Evolutionary conservation across 2,329 filamentous ascomycete species (phyloP), one percentile per base, ranked within the genome.

Genomic region (Polytolypa hystricis): DNA sequence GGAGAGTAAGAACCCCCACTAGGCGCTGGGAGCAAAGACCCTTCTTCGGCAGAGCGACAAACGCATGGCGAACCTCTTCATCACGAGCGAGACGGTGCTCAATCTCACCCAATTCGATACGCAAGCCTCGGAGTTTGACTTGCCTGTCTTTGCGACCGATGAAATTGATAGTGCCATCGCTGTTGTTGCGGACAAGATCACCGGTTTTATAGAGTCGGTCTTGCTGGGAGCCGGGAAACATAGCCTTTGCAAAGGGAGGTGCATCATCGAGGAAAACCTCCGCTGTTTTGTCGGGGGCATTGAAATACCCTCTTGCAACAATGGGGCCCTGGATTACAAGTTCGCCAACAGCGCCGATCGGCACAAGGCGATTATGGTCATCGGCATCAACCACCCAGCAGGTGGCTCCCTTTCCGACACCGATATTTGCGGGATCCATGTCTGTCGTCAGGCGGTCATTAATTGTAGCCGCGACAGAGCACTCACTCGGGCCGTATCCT

Each of bases 251-350:
- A 70, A 73, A 79, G 0, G 60, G n/a, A n/a, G n/a, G n/a, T 12
- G 69, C 71, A 33, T 67, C 59, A 4, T 61, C 52, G 25, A 79
- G 64, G 42, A 78, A 79, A 1, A 64, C 66, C n/a, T 61, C 60
- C 1, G 58, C 61, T 0, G 74, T 77, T 52, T 71, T 73, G n/a
- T 61, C 63, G 0, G 62, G 57, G 40, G 75, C 66, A 27, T 66
- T 66, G 6, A 76, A 54, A 40, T 79, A 79, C 5, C 72, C 73
- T 16, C 68, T 56, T 2, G 70, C 72, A 0, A 79, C 70, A 14
- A 71, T 64, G 1, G 71, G 69, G 0, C 49, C 47, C 30, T 51
- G 47, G 2, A 52, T 12, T 12, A 47, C 14, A 3, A 52, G 40
- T 35, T 52, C 49, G n/a, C 48, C 49, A 6, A 61, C 2, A 67